Conservation (phyloP, 805 yeast species). For the Metschnikowia drakensbergensis region DNA sequence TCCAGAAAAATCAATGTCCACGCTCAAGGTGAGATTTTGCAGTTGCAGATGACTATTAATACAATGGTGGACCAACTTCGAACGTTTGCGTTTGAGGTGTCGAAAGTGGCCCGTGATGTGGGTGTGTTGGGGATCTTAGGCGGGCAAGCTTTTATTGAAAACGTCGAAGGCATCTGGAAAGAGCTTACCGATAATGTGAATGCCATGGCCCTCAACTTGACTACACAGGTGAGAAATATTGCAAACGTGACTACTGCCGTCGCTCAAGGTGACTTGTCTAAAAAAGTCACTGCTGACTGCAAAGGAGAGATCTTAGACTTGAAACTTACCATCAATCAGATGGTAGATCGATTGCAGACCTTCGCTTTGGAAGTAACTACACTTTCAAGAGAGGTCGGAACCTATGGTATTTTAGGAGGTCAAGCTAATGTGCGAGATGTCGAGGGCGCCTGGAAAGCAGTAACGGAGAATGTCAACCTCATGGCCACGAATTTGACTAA, state of each 20-base stretch:
- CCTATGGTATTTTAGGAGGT: conserved; percentile 47
- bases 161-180: conserved; percentile 85
- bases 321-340: conserved; percentile 46
- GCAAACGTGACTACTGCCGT: conserved; percentile 88
- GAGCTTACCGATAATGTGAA: conserved; percentile 83
- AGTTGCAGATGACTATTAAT: conserved; percentile 80
- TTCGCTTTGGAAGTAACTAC: conserved; percentile 47
- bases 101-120: conserved; percentile 83
- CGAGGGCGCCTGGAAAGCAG: conserved; percentile 50
- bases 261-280: conserved; percentile 76
- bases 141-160: conserved; percentile 78
- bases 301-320: conserved; percentile 46
- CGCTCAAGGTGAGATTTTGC: conserved; percentile 87
- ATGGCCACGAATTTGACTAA: conserved; percentile 53
- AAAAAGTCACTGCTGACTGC: conserved; percentile 83
- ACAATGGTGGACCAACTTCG: conserved; percentile 85
- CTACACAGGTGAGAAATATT: conserved; percentile 83
- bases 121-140: conserved; percentile 88
- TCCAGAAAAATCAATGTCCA: conserved; percentile 82
- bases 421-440: conserved; percentile 50
- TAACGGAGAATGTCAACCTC: conserved; percentile 44
- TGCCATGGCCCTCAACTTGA: conserved; percentile 84
- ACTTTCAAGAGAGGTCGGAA: conserved; percentile 45
- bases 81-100: conserved; percentile 80
- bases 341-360: conserved; percentile 49